A percentile compares a stretch with the other conserved stretches of the same genome.
Conservation (phyloP, 2,329 filamentous ascomycete species). For the Aspergillus tanneri region DNA sequence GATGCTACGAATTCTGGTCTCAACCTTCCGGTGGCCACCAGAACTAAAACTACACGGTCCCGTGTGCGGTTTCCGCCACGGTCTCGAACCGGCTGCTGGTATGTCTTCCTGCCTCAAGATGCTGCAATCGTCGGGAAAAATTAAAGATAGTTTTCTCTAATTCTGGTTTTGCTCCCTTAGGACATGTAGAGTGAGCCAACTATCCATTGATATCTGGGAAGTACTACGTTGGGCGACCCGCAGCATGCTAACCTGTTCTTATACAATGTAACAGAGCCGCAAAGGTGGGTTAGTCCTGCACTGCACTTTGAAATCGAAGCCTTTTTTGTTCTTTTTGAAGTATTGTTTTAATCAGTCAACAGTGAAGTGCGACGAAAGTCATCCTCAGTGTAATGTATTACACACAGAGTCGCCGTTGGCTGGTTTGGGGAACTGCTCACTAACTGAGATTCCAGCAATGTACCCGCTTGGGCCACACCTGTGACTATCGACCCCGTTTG, state of each 20-base stretch:
- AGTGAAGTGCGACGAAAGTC: conserved; percentile 59
- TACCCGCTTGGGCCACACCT: conserved; percentile 54
- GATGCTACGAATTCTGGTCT: conserved; percentile 25
- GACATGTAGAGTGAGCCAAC: conserved; percentile 44
- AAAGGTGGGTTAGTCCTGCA: conserved; percentile 35
- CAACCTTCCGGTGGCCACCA: conserved; percentile 26
- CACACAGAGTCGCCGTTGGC: not conserved
- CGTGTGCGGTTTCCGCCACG: conserved; percentile 53
- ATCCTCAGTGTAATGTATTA: conserved; percentile 55
- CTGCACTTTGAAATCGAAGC: not conserved
- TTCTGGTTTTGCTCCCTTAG: conserved; percentile 25
- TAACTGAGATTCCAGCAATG: conserved; percentile 47
- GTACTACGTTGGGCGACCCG: not conserved
- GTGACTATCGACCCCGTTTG: conserved; percentile 59
- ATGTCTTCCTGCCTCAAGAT: conserved; percentile 23
- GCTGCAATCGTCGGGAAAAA: not conserved
- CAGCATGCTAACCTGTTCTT: conserved; percentile 14
- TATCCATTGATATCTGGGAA: conserved; percentile 4
- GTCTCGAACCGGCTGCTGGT: conserved; percentile 56
- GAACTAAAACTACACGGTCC: conserved; percentile 35
- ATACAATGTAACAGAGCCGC: conserved; percentile 33
- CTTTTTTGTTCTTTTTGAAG: not conserved
- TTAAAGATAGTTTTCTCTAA: conserved; percentile 6
- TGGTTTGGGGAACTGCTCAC: not conserved
- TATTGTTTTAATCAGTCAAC: conserved; percentile 3